Evolutionary conservation across 768 basidiomycete species (phyloP), one percentile per base, ranked within the genome.

Genomic region (Solioccasus polychromus): DNA sequence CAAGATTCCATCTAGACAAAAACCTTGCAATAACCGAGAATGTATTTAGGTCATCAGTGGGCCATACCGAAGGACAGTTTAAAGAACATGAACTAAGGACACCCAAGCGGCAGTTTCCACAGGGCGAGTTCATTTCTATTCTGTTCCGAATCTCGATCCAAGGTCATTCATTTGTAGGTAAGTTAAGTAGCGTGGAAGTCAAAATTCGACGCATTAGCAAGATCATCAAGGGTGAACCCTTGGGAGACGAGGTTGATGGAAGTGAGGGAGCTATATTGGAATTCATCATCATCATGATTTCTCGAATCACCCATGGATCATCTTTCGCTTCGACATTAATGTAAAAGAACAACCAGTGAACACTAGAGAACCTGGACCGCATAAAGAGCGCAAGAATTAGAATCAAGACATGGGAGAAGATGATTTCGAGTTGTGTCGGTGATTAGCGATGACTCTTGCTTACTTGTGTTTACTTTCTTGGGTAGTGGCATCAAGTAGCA

Each of bases 201-300:
- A 55, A 57, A 28, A 46, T 57, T 11, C 55, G 55, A 37, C 55
- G 55, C 20, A 48, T 53, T 5, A 28, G 25, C 2, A 22, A 25
- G 26, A 53, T 58, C 38, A 22, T 53, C 41, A 41, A 44, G 39
- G 30, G 7, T 4, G 42, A 50, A 42, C 31, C 22, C 7, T 17
- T 3, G 4, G 39, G 19, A 18, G 51, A 38, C 8, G 34, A 26
- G 11, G 18, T 4, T 8, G 25, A 45, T 40, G 37, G 31, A 8
- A 26, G 25, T n/a, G 45, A 25, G 25, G 45, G 22, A 11, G 37
- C 6, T 10, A 15, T 9, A 8, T 15, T n/a, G 7, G 42, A 52
- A 2, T 39, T 57, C 25, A 10, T 28, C 28, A 58, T 57, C 47
- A 34, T 42, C 8, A 57, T 24, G 42, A 36, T 28, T 57, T 53